Base-by-base conservation (phyloP, 768 basidiomycete species). In the Panellus pusillus region DNA sequence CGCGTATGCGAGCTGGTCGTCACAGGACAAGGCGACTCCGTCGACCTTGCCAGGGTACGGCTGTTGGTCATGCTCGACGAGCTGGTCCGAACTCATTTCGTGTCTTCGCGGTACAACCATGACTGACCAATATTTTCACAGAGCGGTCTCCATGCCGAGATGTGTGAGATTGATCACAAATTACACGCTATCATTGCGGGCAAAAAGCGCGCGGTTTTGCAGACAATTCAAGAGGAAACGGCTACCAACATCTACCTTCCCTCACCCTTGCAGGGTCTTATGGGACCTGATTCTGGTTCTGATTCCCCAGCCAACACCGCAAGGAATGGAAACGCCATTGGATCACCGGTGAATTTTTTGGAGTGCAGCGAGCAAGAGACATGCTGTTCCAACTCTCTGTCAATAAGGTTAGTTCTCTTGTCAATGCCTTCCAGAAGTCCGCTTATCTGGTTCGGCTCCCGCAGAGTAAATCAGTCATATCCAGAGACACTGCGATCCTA, bases 261-360 rank as follows among this genome's bases (percentile, higher is more conserved):
- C 24, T 91, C 92, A 1, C 89, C 93, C 35, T 73, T 98, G 38
- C 91, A 93, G 63, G 93, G 90, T 37, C 81, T 95, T 19, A 76
- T 91, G 38, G 89, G 91, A 19, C 81, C 84, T 11, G 85, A 90
- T 45, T 70, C 73, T 47, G 69, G 66, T 11, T 61, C 75, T 17
- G 75, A 76, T 37, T 70, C 74, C 15, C 56, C 68, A 28, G 63
- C 61, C 17, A 63, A 69, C 65, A 70, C 78, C 35, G 7, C 56
- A 73, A 80, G 86, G 64, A 83, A 81, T 52, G 78, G 77, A 54
- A 93, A 91, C 66, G 73, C 87, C 18, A 88, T 98, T 99, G 91
- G 88, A 94, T 99, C 63, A 98, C 96, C 0, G 96, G 96, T 38
- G 96, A 98, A 70, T 97, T 96, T 68, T 96, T 98, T 59, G 91